phyloP scores from a whole-genome alignment of 1,139 yeast species.

The Candida buenavistaensis region DNA sequence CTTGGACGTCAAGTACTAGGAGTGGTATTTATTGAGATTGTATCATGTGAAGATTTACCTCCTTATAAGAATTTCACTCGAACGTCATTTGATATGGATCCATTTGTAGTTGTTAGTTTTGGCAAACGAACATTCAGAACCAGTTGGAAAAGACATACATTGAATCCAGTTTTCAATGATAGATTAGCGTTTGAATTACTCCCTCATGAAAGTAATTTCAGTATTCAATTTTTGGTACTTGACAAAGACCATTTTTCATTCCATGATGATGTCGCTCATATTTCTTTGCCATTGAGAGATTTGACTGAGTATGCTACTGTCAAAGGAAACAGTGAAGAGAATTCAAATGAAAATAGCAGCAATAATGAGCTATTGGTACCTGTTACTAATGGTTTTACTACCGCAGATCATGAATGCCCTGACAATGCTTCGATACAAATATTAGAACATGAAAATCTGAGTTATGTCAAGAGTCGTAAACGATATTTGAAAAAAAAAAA shows the following conservation, averaged over 20 bases:
- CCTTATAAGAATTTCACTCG: conserved; percentile 60
- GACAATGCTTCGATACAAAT: conserved; percentile 21
- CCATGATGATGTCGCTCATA: conserved; percentile 79
- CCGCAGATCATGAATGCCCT: conserved; percentile 17
- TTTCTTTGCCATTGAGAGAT: conserved; percentile 53
- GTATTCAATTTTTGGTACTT: conserved; percentile 68
- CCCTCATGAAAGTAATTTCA: conserved; percentile 62
- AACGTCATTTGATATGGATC: conserved; percentile 92
- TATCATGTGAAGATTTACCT: conserved; percentile 71
- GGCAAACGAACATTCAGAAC: conserved; percentile 89
- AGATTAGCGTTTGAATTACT: conserved; percentile 76
- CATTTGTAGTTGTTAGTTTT: conserved; percentile 88
- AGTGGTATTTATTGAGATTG: conserved; percentile 72
- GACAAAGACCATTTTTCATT: conserved; percentile 84
- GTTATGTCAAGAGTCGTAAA: conserved; percentile 25
- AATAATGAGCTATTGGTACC: background rate
- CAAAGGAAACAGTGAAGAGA: conserved; percentile 2
- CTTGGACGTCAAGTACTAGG: conserved; percentile 57
- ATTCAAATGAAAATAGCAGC: conserved; percentile 1
- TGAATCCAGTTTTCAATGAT: conserved; percentile 83
- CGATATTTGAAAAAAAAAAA: conserved; percentile 29
- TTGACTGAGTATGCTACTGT: conserved; percentile 28
- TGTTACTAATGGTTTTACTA: conserved; percentile 9
- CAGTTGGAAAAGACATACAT: conserved; percentile 78
- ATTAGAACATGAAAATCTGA: conserved; percentile 33